Evolutionary conservation across 768 basidiomycete species (phyloP).

Genomic region (Tulasnella sp.): DNA sequence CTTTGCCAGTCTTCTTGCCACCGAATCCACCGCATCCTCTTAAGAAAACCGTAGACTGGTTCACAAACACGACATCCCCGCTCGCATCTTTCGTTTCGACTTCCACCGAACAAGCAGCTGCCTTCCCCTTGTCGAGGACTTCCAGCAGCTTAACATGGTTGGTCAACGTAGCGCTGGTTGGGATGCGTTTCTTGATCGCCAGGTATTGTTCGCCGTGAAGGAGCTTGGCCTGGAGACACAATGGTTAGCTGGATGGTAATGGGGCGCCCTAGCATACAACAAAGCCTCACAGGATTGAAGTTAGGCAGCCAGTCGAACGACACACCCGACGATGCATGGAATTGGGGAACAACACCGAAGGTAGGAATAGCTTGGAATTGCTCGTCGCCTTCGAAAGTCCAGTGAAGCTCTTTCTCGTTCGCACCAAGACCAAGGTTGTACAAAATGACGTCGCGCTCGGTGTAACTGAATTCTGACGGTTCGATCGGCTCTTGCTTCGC

Average conservation of each 20-base stretch:
- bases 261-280: not conserved
- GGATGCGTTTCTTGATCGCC: conserved; percentile 78
- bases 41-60: conserved; percentile 85
- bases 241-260: not conserved
- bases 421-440: conserved; percentile 96
- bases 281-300: conserved; percentile 75
- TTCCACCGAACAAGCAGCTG: conserved; percentile 77
- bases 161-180: conserved; percentile 74
- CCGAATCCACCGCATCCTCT: conserved; percentile 96
- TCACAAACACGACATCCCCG: conserved; percentile 83
- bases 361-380: conserved; percentile 84
- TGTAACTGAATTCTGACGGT: conserved; percentile 64
- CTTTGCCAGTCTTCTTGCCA: conserved; percentile 77
- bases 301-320: conserved; percentile 87
- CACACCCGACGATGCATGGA: conserved; percentile 62
- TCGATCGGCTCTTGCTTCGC: conserved; percentile 63
- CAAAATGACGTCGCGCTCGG: conserved; percentile 85
- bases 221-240: conserved; percentile 68
- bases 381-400: conserved; percentile 87
- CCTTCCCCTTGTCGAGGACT: conserved; percentile 88
- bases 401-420: conserved; percentile 84
- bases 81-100: conserved; percentile 80
- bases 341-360: conserved; percentile 93
- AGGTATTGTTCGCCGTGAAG: conserved; percentile 97
- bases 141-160: conserved; percentile 70